Evolutionary conservation across 306 rosid genomes (phyloP).

Genomic region (Cicer pinnatifidum): DNA sequence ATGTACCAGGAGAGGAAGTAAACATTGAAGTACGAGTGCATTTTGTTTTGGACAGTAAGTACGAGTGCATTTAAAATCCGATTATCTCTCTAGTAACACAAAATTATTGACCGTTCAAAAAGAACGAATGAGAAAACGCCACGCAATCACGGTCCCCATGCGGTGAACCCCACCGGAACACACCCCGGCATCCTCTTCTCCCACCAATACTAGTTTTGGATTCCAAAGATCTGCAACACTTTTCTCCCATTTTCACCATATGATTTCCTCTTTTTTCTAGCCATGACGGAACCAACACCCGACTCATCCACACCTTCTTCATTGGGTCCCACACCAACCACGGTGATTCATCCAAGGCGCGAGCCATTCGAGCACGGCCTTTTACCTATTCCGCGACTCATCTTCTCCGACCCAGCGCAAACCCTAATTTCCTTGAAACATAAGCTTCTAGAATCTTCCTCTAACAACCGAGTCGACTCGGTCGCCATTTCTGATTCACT

Average conservation of each 20-base stretch:
- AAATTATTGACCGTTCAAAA: background rate
- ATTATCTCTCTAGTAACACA: background rate
- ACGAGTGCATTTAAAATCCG: conserved; percentile 3
- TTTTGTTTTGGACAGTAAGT: background rate
- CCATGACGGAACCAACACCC: conserved; percentile 77
- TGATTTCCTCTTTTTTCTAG: conserved; percentile 40
- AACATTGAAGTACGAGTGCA: background rate
- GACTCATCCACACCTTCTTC: conserved; percentile 61
- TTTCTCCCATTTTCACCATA: conserved; percentile 4
- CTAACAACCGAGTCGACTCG: conserved; percentile 60
- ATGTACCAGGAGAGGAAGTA: too few species aligned
- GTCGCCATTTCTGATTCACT: conserved; percentile 71
- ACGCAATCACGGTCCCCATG: conserved; percentile 27
- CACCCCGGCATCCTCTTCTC: conserved; percentile 31
- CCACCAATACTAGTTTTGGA: conserved; percentile 27
- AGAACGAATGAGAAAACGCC: conserved; percentile 31
- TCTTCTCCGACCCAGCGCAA: conserved; percentile 92
- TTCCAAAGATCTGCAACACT: conserved; percentile 58
- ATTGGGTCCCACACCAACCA: conserved; percentile 43
- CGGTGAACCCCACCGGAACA: conserved; percentile 44
- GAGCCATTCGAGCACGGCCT: conserved; percentile 96
- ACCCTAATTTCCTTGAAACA: conserved; percentile 87
- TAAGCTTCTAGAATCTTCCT: conserved; percentile 65
- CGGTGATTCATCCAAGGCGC: conserved; percentile 80
- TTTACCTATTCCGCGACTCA: conserved; percentile 79